Evolutionary conservation across 345 rosid genomes (phyloP).

Genomic region (Bruguiera sexangula): DNA sequence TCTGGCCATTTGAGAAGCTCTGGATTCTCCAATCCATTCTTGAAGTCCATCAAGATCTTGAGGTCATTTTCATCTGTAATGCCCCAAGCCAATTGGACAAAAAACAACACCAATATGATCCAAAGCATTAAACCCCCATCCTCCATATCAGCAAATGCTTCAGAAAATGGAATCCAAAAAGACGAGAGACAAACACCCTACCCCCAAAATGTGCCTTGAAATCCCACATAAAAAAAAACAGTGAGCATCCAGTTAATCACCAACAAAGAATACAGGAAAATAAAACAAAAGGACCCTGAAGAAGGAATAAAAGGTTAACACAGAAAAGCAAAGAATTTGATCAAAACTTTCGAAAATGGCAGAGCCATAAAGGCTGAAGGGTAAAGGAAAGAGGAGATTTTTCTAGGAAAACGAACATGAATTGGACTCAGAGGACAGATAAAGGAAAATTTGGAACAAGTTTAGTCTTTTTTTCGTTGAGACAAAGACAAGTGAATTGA

Average conservation of each 20-base stretch:
- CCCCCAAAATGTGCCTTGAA: conserved; percentile 19
- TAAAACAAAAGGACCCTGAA: not conserved
- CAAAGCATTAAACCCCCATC: conserved; percentile 2
- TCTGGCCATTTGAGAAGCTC: conserved; percentile 51
- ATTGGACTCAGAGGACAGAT: no score
- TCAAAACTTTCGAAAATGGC: not conserved
- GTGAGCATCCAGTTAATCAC: not conserved
- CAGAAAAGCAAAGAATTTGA: no score
- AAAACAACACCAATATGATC: conserved; percentile 17
- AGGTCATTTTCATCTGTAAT: conserved; percentile 44
- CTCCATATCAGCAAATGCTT: not conserved
- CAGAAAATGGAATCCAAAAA: not conserved
- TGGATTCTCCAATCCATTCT: conserved; percentile 46
- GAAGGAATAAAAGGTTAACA: not conserved
- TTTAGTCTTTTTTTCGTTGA: no score
- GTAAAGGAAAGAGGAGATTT: not conserved
- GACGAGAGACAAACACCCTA: not conserved
- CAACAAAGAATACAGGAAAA: not conserved
- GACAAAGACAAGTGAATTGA: not conserved
- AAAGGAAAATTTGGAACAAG: no score
- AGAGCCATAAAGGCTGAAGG: not conserved
- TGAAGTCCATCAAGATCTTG: conserved; percentile 44
- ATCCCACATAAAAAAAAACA: conserved; percentile 6
- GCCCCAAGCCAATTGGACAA: conserved; percentile 19
- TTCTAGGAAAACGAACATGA: not conserved